Percentiles rank a stretch among this genome's conserved stretches.
phyloP scores from a whole-genome alignment of 257 asterid genomes.

The Nicotiana benthamiana region DNA sequence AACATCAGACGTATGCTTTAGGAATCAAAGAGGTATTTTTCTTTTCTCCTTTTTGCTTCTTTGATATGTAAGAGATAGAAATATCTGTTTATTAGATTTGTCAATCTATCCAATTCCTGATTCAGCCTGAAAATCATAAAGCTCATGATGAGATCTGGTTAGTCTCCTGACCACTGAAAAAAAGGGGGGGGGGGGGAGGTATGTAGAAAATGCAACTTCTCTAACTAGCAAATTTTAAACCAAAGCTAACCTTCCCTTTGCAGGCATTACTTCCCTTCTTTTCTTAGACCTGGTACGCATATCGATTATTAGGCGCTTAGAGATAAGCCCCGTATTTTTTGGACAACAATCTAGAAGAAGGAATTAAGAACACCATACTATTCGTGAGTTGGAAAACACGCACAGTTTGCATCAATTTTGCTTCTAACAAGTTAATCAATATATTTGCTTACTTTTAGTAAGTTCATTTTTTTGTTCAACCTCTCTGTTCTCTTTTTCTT shows the following conservation, averaged over 20 bases:
- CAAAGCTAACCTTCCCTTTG: neutral
- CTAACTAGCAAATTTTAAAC: neutral
- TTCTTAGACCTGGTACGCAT: neutral
- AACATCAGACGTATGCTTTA: slow-evolving; percentile 95
- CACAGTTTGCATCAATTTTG: neutral
- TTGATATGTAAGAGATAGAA: neutral
- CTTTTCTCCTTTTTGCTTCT: slow-evolving; percentile 4
- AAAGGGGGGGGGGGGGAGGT: neutral
- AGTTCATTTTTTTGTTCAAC: neutral
- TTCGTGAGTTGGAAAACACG: neutral
- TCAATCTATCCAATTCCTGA: neutral
- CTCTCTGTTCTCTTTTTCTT: neutral
- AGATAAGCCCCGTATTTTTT: neutral
- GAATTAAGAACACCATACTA: neutral
- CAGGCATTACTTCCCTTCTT: neutral
- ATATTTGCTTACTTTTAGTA: neutral
- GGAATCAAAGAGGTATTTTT: slow-evolving; percentile 90
- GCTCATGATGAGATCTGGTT: neutral
- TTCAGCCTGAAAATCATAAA: neutral
- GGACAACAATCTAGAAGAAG: neutral
- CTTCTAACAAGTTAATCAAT: neutral
- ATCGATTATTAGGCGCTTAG: neutral
- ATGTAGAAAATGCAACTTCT: neutral
- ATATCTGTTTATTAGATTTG: neutral
- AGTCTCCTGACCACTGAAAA: neutral